Evolutionary conservation across 257 asterid species (phyloP).

Genomic region (Rauvolfia tetraphylla): DNA sequence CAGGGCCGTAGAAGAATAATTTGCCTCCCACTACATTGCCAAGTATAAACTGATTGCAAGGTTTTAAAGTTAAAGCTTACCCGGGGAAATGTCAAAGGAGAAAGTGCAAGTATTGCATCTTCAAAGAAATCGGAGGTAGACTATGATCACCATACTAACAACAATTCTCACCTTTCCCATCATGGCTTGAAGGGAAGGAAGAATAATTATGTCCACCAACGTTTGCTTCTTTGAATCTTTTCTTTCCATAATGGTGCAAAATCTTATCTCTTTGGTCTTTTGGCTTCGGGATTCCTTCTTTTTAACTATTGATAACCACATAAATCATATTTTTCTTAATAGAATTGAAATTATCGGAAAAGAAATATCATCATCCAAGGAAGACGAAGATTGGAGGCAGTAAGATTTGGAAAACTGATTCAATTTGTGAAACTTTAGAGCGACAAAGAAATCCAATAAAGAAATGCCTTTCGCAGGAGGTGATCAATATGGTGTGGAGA

Average conservation of each 20-base stretch:
- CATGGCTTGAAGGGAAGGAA: neutral
- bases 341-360: neutral
- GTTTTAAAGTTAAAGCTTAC: neutral
- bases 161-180: neutral
- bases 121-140: too few species aligned
- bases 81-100: neutral
- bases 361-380: constrained; percentile 4
- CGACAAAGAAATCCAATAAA: neutral
- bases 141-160: neutral
- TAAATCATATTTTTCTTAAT: neutral
- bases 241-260: neutral
- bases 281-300: too few species aligned
- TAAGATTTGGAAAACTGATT: constrained; percentile 5
- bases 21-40: neutral
- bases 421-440: constrained; percentile 1
- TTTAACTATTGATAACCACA: too few species aligned
- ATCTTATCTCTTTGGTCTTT: too few species aligned
- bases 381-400: constrained; percentile 4
- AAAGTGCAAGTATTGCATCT: too few species aligned
- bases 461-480: neutral
- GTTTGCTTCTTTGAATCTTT: neutral
- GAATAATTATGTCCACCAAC: neutral
- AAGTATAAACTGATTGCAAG: neutral
- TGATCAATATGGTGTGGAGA: constrained; percentile 18
- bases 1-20: neutral